These are phyloP conservation scores for Vigna nakashimae DNA, from an alignment of 306 rosid genomes.

Conservation along the genomic window DNA sequence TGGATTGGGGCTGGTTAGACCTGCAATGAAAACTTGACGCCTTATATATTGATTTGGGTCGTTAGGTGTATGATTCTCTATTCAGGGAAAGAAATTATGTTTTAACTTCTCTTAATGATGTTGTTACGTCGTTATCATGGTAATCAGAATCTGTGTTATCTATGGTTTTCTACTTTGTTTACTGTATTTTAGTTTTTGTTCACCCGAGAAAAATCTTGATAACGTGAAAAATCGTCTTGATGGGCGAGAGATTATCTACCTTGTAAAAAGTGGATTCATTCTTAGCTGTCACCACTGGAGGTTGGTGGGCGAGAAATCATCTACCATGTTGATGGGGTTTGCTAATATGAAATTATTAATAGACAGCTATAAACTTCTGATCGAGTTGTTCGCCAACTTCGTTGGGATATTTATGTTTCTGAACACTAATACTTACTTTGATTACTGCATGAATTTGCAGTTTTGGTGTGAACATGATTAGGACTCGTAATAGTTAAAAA, in stretches of 20 bases:
- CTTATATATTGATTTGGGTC: not conserved
- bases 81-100: constrained; percentile 30
- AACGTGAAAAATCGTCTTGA: constrained; percentile 12
- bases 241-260: too few relatives aligned
- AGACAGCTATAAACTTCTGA: constrained; percentile 15
- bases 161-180: constrained; percentile 1
- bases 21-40: constrained; percentile 77
- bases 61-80: constrained; percentile 6
- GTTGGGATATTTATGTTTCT: not conserved
- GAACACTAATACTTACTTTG: not conserved
- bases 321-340: not conserved
- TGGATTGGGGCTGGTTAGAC: constrained; percentile 96
- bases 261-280: not conserved
- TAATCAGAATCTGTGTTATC: constrained; percentile 14
- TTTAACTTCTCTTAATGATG: constrained; percentile 18
- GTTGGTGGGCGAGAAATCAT: not conserved
- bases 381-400: not conserved
- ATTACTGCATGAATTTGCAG: constrained; percentile 19
- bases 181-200: not conserved
- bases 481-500: too few relatives aligned
- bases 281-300: not conserved
- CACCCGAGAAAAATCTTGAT: constrained; percentile 14
- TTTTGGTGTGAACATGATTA: not conserved
- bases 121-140: constrained; percentile 25
- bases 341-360: not conserved